Evolutionary conservation across 176 grass and related monocot species (phyloP).

Genomic region (Phragmites australis): DNA sequence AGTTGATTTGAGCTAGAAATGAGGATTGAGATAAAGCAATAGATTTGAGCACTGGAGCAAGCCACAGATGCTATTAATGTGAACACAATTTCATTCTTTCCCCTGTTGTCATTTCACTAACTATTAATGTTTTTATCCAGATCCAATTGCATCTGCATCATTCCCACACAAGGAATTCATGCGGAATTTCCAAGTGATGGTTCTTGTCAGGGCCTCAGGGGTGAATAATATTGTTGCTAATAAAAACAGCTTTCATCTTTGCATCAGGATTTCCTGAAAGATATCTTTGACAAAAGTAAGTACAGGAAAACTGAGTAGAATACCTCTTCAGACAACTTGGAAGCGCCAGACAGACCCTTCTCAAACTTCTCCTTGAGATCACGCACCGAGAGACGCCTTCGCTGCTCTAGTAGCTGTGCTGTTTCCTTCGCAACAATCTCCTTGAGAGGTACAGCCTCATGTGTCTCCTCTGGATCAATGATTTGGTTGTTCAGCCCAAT

Average conservation of each 20-base stretch:
- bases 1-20: not conserved
- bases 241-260: not conserved
- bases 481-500: constrained; percentile 82
- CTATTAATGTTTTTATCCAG: not conserved
- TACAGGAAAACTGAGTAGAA: constrained; percentile 6
- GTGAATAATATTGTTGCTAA: constrained; percentile 1
- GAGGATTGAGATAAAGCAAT: constrained; percentile 5
- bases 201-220: not conserved
- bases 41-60: not conserved
- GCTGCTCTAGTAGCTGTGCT: constrained; percentile 75
- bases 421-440: constrained; percentile 97
- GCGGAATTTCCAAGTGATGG: not conserved
- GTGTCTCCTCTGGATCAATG: constrained; percentile 72
- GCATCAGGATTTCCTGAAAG: not conserved
- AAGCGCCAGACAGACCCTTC: constrained; percentile 69
- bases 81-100: constrained; percentile 8
- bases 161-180: not conserved
- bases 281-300: not conserved
- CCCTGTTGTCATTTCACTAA: constrained; percentile 11
- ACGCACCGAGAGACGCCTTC: constrained; percentile 77
- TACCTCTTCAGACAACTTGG: constrained; percentile 89
- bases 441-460: constrained; percentile 64
- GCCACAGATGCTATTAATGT: constrained; percentile 10
- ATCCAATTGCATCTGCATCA: not conserved
- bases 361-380: constrained; percentile 97